phyloP scores from a whole-genome alignment of 2,329 filamentous ascomycete species.

The Apiospora kogelbergensis region DNA sequence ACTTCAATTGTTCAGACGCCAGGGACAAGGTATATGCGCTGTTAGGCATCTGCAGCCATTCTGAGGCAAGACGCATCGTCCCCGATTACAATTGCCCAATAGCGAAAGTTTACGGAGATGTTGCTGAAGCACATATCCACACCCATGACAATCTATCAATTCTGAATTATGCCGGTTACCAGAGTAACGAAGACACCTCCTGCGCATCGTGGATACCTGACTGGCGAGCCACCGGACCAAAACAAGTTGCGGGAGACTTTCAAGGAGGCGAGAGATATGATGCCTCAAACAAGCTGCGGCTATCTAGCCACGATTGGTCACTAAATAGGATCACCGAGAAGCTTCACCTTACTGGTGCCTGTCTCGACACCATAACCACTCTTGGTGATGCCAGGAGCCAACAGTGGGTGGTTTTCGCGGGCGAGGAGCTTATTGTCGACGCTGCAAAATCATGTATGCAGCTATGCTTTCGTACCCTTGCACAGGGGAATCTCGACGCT shows the following conservation, averaged over 20 bases:
- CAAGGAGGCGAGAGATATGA: not conserved
- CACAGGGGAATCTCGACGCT: not conserved
- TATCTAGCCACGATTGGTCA: not conserved
- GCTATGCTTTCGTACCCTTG: not conserved
- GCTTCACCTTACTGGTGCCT: not conserved
- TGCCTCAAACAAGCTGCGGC: not conserved
- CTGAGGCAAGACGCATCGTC: not conserved
- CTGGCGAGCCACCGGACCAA: not conserved
- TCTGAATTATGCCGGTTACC: not conserved
- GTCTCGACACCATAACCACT: not conserved
- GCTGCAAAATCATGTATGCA: not conserved
- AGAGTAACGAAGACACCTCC: no score
- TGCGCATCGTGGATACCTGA: not conserved
- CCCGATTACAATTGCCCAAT: not conserved
- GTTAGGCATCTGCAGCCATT: not conserved
- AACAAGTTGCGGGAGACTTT: not conserved
- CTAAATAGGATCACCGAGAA: not conserved
- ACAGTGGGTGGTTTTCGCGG: fast-evolving
- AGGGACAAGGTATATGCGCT: constrained; percentile 1
- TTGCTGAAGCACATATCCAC: not conserved
- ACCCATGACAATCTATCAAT: not conserved
- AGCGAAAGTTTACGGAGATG: not conserved
- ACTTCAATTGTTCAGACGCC: not conserved
- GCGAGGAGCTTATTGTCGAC: fast-evolving
- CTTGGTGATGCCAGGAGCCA: not conserved